These are phyloP conservation scores for Diaporthe vexans DNA, from an alignment of 2,329 filamentous ascomycete species.

Conservation along the genomic window DNA sequence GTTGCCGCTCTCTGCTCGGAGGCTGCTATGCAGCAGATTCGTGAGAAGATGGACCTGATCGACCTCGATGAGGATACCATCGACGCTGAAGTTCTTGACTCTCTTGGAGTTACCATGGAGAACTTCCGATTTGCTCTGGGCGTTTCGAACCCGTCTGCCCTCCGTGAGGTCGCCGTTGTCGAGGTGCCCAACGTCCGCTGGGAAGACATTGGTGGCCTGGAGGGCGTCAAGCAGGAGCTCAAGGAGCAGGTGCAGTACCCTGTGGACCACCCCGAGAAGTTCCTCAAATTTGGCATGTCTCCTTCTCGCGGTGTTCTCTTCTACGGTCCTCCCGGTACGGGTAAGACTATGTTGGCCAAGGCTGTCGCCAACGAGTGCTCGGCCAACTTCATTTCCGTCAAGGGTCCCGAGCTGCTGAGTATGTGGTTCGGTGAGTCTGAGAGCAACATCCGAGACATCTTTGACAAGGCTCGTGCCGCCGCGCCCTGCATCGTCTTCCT, in stretches of 20 bases:
- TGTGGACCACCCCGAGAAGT: slow-evolving; percentile 99
- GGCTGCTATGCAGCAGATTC: slow-evolving; percentile 99
- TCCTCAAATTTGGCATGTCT: slow-evolving; percentile 99
- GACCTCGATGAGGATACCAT: slow-evolving; percentile 99
- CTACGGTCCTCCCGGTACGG: slow-evolving; percentile 98
- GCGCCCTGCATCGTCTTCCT: slow-evolving; percentile 99
- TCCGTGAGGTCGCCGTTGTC: slow-evolving; percentile 98
- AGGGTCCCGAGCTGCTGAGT: slow-evolving; percentile 96
- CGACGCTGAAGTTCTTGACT: slow-evolving; percentile 97
- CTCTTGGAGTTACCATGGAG: slow-evolving; percentile 98
- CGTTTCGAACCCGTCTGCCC: slow-evolving; percentile 97
- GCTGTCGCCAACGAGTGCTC: slow-evolving; percentile 99
- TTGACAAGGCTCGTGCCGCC: slow-evolving; percentile 98
- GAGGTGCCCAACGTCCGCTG: slow-evolving; percentile 99
- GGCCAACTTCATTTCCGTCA: slow-evolving; percentile 99
- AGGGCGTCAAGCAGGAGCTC: slow-evolving; percentile 98
- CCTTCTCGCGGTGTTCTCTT: slow-evolving; percentile 98
- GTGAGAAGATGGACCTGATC: slow-evolving; percentile 99
- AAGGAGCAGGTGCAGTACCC: slow-evolving; percentile 99
- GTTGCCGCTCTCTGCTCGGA: slow-evolving; percentile 98
- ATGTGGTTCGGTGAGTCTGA: slow-evolving; percentile 99
- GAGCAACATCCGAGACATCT: slow-evolving; percentile 99
- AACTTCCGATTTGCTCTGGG: slow-evolving; percentile 99
- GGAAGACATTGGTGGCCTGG: slow-evolving; percentile 99
- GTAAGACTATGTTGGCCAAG: slow-evolving; percentile 99